These are phyloP conservation scores for Aspergillus fischeri DNA, from an alignment of 2,329 filamentous ascomycete species.

Conservation along the genomic window DNA sequence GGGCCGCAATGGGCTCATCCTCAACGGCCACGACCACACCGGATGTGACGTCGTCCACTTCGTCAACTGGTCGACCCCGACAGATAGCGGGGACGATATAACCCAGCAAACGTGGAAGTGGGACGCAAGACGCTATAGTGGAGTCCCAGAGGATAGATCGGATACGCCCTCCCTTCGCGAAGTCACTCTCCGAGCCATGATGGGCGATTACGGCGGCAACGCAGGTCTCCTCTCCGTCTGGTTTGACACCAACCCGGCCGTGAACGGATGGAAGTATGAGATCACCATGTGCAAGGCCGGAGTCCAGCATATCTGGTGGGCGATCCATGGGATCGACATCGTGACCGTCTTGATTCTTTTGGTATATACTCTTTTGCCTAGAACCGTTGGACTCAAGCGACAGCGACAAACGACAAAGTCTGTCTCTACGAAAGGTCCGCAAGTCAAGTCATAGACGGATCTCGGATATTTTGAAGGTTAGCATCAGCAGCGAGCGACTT, in stretches of 20 bases:
- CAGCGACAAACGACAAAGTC: background rate
- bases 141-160: background rate
- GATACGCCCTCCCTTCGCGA: conserved; percentile 60
- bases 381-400: background rate
- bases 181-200: conserved; percentile 95
- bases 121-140: conserved; percentile 31
- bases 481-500: background rate
- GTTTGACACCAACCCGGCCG: conserved; percentile 63
- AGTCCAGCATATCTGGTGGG: conserved; percentile 92
- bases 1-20: conserved; percentile 70
- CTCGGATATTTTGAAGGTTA: background rate
- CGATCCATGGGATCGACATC: conserved; percentile 71
- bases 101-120: conserved; percentile 26
- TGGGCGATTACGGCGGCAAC: conserved; percentile 93
- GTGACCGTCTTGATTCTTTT: conserved; percentile 37
- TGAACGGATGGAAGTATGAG: conserved; percentile 75
- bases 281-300: conserved; percentile 76
- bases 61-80: conserved; percentile 55
- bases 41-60: conserved; percentile 89
- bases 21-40: conserved; percentile 93
- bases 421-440: background rate
- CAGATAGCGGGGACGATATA: background rate
- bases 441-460: background rate
- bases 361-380: conserved; percentile 9
- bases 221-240: conserved; percentile 82